phyloP scores from a whole-genome alignment of 192 early-diverging fungal genomes.

The Coemansia sp. region DNA sequence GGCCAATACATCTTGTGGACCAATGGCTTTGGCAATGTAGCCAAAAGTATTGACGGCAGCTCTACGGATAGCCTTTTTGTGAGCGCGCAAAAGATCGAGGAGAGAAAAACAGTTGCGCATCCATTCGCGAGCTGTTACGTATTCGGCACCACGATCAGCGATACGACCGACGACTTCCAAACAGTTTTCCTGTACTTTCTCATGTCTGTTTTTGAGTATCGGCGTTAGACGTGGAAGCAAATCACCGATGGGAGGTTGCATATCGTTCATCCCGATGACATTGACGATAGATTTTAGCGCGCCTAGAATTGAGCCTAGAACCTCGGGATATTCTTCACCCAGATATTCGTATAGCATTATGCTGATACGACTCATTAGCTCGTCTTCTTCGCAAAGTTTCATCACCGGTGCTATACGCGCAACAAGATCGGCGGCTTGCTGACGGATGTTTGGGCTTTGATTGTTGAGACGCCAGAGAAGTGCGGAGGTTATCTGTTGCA shows the following conservation, averaged over 20 bases:
- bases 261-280: constrained; percentile 95
- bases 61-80: constrained; percentile 92
- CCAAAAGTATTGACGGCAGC: constrained; percentile 99
- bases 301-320: constrained; percentile 90
- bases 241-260: constrained; percentile 99
- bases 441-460: constrained; percentile 90
- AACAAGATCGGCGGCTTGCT: constrained; percentile 96
- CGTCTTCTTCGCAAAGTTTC: constrained; percentile 93
- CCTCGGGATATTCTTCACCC: constrained; percentile 99
- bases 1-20: constrained; percentile 98
- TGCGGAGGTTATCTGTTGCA: constrained; percentile 91
- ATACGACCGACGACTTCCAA: constrained; percentile 98
- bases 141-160: constrained; percentile 96
- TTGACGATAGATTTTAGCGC: constrained; percentile 95
- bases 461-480: constrained; percentile 98
- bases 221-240: constrained; percentile 95
- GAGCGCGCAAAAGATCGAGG: constrained; percentile 94
- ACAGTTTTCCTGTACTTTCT: constrained; percentile 90
- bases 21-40: constrained; percentile 98
- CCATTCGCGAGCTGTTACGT: constrained; percentile 96
- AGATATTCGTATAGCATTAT: constrained; percentile 96
- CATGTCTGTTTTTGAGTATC: constrained; percentile 96
- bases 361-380: constrained; percentile 89
- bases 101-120: constrained; percentile 99
- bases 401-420: constrained; percentile 92